Conservation (phyloP, 805 yeast species). For the Nakazawaea populi region DNA sequence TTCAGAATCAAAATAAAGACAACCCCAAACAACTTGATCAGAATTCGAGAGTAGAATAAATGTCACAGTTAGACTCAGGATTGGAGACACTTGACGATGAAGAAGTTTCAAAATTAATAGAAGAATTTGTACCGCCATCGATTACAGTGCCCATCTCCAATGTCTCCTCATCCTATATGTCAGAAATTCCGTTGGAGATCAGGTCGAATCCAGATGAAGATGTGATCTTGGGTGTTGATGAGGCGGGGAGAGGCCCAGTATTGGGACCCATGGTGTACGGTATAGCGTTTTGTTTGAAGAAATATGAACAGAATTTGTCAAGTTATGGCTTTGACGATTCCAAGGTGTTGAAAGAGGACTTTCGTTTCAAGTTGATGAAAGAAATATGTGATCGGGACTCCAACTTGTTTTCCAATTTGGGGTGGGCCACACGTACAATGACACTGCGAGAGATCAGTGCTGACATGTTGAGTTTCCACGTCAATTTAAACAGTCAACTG, state of each 20-base stretch:
- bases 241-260: constrained; percentile 98
- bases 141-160: constrained; percentile 25
- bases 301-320: constrained; percentile 43
- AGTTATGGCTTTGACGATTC: constrained; percentile 89
- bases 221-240: constrained; percentile 85
- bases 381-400: constrained; percentile 42
- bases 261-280: constrained; percentile 98
- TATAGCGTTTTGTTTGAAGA: constrained; percentile 63
- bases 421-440: constrained; percentile 84
- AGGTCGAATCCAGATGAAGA: constrained; percentile 26
- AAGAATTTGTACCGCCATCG: constrained; percentile 28
- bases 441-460: constrained; percentile 82
- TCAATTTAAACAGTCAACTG: constrained; percentile 89
- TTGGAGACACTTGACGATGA: constrained; percentile 28
- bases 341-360: constrained; percentile 71
- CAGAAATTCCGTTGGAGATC: constrained; percentile 41
- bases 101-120: constrained; percentile 35
- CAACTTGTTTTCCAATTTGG: constrained; percentile 53
- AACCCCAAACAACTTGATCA: background rate
- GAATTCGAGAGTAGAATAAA: background rate
- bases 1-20: no score
- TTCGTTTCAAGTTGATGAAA: constrained; percentile 56
- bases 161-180: constrained; percentile 41
- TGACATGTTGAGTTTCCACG: constrained; percentile 69
- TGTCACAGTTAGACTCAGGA: constrained; percentile 5